Base-by-base conservation (phyloP, 2,329 filamentous ascomycete species). In the Aspergillus texensis region DNA sequence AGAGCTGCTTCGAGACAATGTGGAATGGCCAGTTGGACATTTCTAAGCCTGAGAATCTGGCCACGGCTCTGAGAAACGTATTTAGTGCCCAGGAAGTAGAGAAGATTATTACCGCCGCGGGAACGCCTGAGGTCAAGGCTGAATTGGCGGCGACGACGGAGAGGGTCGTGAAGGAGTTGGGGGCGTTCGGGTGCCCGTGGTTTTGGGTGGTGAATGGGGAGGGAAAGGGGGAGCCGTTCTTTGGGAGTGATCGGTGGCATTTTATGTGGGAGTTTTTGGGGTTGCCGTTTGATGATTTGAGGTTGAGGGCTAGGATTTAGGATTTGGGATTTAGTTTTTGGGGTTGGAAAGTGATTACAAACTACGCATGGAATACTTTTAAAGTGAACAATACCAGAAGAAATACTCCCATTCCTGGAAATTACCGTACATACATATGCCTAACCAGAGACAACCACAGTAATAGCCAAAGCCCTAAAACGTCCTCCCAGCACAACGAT, bases 111-210 rank as follows among this genome's bases (percentile, higher is more conserved):
- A 72, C 78, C 3, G 86, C 83, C 0, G 82, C 84, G 0, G 77
- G 72, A 8, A 82, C 81, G 26, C 80, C 83, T 5, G 78, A 85
- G 66, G 79, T 78, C 69, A 88, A 88, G 72, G 76, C 83, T 62
- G 77, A 73, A n/a, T 77, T 92, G 32, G 84, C 84, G 63, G 79
- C 77, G 6, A 83, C 83, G 50, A 93, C 91, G 21, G 82, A 86
- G 63, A 82, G 83, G 67, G 89, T 86, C 0, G 75, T 92, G 1
- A 68, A 65, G 19, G 84, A 86, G 43, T 80, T 79, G 57, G 91
- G 91, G 0, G 91, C 91, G 0, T 94, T 91, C 76, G 92, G 92
- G 0, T 87, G 88, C 57, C 92, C 92, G 1, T 94, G 91, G 91
- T 82, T 91, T 64, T 89, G 88, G 84, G 91, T 88, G 3, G 83